phyloP scores from a whole-genome alignment of 2,329 filamentous ascomycete genomes.

The Verticillium nonalfalfae region DNA sequence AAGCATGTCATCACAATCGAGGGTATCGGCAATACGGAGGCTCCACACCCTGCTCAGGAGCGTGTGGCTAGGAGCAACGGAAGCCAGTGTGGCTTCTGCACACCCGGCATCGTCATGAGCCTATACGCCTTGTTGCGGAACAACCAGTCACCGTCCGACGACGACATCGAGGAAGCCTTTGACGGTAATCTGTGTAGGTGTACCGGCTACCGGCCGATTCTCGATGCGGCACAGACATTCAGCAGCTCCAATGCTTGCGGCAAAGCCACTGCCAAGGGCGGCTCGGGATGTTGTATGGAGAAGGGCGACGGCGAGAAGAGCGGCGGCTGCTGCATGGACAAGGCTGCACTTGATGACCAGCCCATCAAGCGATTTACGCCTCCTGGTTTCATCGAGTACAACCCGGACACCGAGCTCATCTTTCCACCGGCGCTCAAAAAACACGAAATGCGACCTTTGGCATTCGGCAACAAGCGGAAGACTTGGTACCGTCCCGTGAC shows the following conservation, averaged over 20 bases:
- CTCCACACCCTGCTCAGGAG: constrained; percentile 85
- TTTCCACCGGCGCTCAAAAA: constrained; percentile 83
- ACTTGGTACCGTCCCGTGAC: constrained; percentile 89
- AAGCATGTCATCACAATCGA: constrained; percentile 98
- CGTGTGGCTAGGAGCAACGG: constrained; percentile 87
- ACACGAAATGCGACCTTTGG: constrained; percentile 73
- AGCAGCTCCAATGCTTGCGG: constrained; percentile 47
- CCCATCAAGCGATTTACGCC: constrained; percentile 68
- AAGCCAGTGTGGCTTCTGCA: constrained; percentile 92
- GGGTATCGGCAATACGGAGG: constrained; percentile 83
- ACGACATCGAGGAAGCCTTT: constrained; percentile 91
- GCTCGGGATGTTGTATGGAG: constrained; percentile 67
- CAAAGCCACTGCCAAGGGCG: constrained; percentile 41
- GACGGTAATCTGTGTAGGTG: constrained; percentile 95
- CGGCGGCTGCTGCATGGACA: constrained; percentile 66
- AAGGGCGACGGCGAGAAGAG: constrained; percentile 30
- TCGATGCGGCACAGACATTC: constrained; percentile 92
- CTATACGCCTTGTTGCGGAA: constrained; percentile 89
- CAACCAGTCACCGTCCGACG: constrained; percentile 66
- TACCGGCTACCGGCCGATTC: constrained; percentile 88
- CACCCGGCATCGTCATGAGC: constrained; percentile 97
- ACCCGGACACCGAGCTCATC: constrained; percentile 88
- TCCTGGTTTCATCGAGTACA: constrained; percentile 90
- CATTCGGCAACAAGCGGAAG: constrained; percentile 92
- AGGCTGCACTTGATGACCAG: constrained; percentile 39